Conservation (phyloP, 371 early-diverging fungal species). For the Capillidium heterosporum region DNA sequence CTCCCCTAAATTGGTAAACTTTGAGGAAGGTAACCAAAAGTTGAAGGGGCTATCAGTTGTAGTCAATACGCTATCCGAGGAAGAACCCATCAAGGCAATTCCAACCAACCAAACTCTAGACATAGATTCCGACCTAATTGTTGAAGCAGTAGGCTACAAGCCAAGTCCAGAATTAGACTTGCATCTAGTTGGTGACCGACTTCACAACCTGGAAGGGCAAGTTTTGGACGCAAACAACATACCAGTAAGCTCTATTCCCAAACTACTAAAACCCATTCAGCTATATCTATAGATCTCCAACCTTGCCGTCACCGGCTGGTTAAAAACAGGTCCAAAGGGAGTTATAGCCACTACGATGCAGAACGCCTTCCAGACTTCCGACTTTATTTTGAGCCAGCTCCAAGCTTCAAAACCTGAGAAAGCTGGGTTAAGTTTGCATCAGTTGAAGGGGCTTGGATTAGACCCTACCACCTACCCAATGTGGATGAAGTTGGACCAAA, state of each 20-base stretch:
- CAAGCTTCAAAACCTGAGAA: conserved; percentile 13
- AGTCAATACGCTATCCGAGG: conserved; percentile 45
- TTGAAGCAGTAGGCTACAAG: conserved; percentile 79
- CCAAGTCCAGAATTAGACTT: conserved; percentile 44
- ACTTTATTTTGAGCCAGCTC: conserved; percentile 22
- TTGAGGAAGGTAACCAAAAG: conserved; percentile 5
- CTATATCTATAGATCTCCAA: conserved; percentile 24
- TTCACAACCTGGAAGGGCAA: conserved; percentile 65
- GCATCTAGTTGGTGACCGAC: conserved; percentile 52
- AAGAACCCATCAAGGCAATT: conserved; percentile 23
- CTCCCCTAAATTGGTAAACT: conserved; percentile 38
- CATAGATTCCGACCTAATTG: conserved; percentile 38
- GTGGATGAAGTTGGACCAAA: conserved; percentile 66
- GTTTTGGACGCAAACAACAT: conserved; percentile 31
- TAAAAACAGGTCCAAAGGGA: conserved; percentile 85
- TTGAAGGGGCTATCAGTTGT: conserved; percentile 32
- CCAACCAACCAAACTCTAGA: conserved; percentile 33
- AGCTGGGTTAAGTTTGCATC: conserved; percentile 9
- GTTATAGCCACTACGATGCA: conserved; percentile 90
- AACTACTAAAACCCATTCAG: not conserved
- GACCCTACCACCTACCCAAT: conserved; percentile 41
- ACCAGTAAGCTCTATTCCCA: conserved; percentile 8
- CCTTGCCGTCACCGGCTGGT: conserved; percentile 82
- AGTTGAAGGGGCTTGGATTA: conserved; percentile 10
- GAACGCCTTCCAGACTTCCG: conserved; percentile 82